Evolutionary conservation across 2,329 filamentous ascomycete genomes (phyloP).

Genomic region (Phialophora macrospora): DNA sequence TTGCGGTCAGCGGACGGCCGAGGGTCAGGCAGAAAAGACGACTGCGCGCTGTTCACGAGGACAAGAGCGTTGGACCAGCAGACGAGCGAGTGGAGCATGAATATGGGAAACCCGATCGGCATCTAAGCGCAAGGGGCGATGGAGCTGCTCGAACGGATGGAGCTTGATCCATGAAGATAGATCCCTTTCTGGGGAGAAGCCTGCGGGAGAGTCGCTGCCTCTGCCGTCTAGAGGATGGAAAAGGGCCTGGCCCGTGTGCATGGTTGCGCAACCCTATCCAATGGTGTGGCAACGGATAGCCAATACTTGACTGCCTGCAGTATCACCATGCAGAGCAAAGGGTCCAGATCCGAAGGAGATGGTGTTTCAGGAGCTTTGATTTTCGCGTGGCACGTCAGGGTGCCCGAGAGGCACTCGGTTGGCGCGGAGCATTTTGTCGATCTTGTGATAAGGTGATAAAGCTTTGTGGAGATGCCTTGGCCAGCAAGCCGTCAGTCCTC

Average conservation of each 20-base stretch:
- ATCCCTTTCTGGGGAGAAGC: slow-evolving; percentile 24
- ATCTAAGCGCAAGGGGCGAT: slow-evolving; percentile 37
- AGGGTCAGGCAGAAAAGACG: slow-evolving; percentile 16
- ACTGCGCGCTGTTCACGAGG: neutral
- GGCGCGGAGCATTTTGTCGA: slow-evolving; percentile 26
- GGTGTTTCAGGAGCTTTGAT: slow-evolving; percentile 36
- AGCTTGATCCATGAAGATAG: slow-evolving; percentile 30
- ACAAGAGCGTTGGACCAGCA: slow-evolving; percentile 29
- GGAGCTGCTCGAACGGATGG: slow-evolving; percentile 6
- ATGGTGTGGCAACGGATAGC: slow-evolving; percentile 17
- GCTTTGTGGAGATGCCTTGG: slow-evolving; percentile 1
- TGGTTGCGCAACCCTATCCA: slow-evolving; percentile 5
- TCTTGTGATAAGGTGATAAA: slow-evolving; percentile 12
- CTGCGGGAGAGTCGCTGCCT: slow-evolving; percentile 20
- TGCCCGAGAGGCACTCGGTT: slow-evolving; percentile 22
- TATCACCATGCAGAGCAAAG: slow-evolving; percentile 23
- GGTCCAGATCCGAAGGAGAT: slow-evolving; percentile 25
- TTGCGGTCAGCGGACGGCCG: slow-evolving; percentile 13
- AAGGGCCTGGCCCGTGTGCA: neutral
- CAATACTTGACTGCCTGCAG: slow-evolving; percentile 24
- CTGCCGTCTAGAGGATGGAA: slow-evolving; percentile 25
- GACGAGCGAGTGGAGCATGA: slow-evolving; percentile 30
- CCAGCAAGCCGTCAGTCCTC: neutral
- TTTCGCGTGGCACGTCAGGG: slow-evolving; percentile 16
- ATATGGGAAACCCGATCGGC: slow-evolving; percentile 35